Evolutionary conservation across 306 rosid genomes (phyloP).

Genomic region (Ammopiptanthus mongolicus): DNA sequence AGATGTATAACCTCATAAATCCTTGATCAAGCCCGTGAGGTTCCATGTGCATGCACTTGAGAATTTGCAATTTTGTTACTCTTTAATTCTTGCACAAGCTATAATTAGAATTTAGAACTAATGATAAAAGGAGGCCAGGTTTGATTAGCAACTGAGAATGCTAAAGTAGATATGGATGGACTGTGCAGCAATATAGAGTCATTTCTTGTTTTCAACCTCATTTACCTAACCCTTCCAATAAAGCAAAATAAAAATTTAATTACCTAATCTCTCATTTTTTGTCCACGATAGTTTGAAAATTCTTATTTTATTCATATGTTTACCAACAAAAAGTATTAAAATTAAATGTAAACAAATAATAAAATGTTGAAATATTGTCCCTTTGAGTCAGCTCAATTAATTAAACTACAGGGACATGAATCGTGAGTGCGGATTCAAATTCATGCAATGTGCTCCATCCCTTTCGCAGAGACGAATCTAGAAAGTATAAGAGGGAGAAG

Average conservation of each 20-base stretch:
- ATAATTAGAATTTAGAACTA: too few species aligned
- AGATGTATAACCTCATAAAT: not conserved
- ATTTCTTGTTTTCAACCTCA: not conserved
- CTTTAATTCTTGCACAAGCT: not conserved
- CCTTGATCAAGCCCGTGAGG: not conserved
- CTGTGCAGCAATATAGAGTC: not conserved
- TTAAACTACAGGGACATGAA: too few species aligned
- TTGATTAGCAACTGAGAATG: not conserved
- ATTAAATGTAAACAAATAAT: not conserved
- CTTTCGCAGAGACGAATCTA: too few species aligned
- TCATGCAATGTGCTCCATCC: too few species aligned
- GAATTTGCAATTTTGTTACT: conserved; percentile 6
- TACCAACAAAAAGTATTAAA: not conserved
- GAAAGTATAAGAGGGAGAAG: too few species aligned
- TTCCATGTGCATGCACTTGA: not conserved
- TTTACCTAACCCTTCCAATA: conserved; percentile 24
- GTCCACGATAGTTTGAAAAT: not conserved
- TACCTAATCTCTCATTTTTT: not conserved
- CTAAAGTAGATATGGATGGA: not conserved
- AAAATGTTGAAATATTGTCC: not conserved
- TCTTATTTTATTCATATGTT: not conserved
- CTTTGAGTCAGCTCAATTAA: too few species aligned
- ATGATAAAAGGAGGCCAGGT: not conserved
- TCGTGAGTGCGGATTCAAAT: too few species aligned
- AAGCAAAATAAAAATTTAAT: not conserved